These are phyloP conservation scores for Coniochaeta sp. DNA, from an alignment of 2,329 filamentous ascomycete species.

Conservation along the genomic window DNA sequence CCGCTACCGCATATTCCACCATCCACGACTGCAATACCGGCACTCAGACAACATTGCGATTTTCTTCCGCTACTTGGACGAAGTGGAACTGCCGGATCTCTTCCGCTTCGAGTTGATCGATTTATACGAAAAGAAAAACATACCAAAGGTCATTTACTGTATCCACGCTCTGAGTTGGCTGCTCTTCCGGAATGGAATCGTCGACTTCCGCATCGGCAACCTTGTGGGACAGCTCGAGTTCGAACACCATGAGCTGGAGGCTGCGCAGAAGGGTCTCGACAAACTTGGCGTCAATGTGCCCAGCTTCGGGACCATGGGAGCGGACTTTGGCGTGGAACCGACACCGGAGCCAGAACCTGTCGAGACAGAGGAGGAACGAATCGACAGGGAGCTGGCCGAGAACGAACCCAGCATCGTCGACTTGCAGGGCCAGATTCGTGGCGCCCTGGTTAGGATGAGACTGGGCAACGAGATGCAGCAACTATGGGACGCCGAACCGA, in stretches of 20 bases:
- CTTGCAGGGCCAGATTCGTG: conserved; percentile 79
- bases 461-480: conserved; percentile 80
- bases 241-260: conserved; percentile 93
- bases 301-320: conserved; percentile 95
- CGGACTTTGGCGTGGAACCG: conserved; percentile 81
- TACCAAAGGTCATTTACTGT: conserved; percentile 98
- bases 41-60: conserved; percentile 97
- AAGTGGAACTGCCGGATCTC: conserved; percentile 86
- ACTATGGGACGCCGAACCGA: conserved; percentile 79
- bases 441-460: conserved; percentile 68
- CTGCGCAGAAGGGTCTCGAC: conserved; percentile 93
- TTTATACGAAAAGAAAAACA: conserved; percentile 98
- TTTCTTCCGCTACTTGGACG: conserved; percentile 89
- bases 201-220: conserved; percentile 94
- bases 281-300: conserved; percentile 94
- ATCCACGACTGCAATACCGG: conserved; percentile 80
- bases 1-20: conserved; percentile 73
- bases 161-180: conserved; percentile 97
- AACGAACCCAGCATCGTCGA: conserved; percentile 67
- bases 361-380: conserved; percentile 85
- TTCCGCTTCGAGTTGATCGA: conserved; percentile 97
- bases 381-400: conserved; percentile 73
- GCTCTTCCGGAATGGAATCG: conserved; percentile 89
- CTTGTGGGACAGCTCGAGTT: conserved; percentile 94
- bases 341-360: conserved; percentile 61